These are phyloP conservation scores for Nicotiana paniculata DNA, from an alignment of 257 asterid species.

Conservation along the genomic window DNA sequence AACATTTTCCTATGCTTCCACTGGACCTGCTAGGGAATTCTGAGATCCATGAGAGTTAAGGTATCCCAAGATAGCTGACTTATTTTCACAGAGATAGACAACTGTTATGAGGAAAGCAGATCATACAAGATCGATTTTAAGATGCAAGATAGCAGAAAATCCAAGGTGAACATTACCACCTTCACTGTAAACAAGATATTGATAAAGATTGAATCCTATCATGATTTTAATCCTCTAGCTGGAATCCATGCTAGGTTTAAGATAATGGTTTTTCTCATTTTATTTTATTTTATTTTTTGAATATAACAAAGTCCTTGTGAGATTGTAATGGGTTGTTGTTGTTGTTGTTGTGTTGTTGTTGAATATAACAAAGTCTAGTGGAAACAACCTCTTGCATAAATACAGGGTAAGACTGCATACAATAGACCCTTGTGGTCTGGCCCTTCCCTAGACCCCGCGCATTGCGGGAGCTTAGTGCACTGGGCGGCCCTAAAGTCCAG, in stretches of 20 bases:
- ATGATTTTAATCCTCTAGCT: background rate
- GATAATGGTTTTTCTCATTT: background rate
- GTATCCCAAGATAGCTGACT: conserved; percentile 27
- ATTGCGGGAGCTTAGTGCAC: no score
- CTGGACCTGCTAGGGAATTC: conserved; percentile 24
- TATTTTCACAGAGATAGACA: conserved; percentile 29
- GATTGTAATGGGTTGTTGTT: no score
- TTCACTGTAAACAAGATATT: background rate
- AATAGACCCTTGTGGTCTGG: no score
- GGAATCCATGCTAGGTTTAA: background rate
- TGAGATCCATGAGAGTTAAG: conserved; percentile 27
- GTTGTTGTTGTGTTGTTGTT: no score
- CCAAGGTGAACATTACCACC: background rate
- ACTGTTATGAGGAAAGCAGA: background rate
- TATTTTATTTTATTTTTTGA: background rate
- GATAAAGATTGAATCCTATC: background rate
- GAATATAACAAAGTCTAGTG: no score
- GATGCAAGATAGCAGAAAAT: background rate
- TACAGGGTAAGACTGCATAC: no score
- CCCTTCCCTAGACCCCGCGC: no score
- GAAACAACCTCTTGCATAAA: no score
- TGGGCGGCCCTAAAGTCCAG: no score
- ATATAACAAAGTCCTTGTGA: no score
- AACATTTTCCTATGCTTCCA: conserved; percentile 48
- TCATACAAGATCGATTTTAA: background rate